phyloP scores from a whole-genome alignment of 306 rosid genomes.

The Lathyrus oleraceus region DNA sequence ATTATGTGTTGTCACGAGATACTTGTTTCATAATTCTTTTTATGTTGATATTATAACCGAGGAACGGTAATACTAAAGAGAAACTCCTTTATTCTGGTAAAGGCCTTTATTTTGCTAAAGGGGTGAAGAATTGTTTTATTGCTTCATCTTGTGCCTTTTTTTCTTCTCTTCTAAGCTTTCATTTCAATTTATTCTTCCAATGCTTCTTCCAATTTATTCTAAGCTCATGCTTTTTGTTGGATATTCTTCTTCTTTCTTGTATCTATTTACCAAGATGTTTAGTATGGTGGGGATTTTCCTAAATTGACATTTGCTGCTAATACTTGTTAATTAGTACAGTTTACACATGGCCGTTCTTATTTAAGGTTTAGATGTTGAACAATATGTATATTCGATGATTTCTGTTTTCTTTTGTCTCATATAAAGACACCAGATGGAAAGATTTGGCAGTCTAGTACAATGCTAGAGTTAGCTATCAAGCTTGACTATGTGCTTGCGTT shows the following conservation, averaged over 20 bases:
- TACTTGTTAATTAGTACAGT: neutral
- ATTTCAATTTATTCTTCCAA: neutral
- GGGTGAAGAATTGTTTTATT: neutral
- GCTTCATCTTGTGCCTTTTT: neutral
- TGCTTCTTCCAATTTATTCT: neutral
- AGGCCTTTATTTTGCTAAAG: neutral
- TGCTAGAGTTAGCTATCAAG: conserved; percentile 2
- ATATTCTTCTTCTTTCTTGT: conserved; percentile 11
- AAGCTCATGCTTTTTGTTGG: neutral
- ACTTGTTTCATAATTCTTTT: neutral
- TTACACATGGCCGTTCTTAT: neutral
- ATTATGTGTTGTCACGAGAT: neutral
- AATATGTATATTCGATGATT: neutral
- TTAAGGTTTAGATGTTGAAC: neutral
- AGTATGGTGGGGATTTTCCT: neutral
- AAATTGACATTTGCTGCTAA: neutral
- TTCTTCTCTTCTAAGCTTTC: neutral
- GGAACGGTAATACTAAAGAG: neutral
- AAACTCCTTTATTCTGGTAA: neutral
- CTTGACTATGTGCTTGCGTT: neutral
- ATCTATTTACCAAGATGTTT: neutral
- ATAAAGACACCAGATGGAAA: conserved; percentile 12
- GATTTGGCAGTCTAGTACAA: neutral
- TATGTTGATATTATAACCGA: conserved; percentile 2
- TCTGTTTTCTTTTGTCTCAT: conserved; percentile 1